phyloP scores from a whole-genome alignment of 805 yeast genomes.

The Nakazawaea ishiwadae region DNA sequence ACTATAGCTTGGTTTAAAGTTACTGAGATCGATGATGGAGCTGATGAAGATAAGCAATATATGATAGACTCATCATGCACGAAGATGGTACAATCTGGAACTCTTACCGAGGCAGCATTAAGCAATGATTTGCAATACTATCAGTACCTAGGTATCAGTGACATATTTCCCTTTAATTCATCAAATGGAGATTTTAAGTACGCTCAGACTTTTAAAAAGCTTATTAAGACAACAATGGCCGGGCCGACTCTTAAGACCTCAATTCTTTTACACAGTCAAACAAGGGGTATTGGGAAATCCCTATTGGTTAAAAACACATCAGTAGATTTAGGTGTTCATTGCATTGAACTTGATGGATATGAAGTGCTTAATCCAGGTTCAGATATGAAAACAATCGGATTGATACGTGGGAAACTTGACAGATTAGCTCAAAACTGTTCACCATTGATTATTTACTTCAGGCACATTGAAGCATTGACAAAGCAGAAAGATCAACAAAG shows the following conservation, averaged over 20 bases:
- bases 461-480: slow-evolving; percentile 75
- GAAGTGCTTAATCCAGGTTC: slow-evolving; percentile 65
- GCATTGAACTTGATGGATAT: slow-evolving; percentile 65
- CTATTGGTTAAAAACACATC: slow-evolving; percentile 54
- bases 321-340: slow-evolving; percentile 56
- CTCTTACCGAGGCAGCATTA: slow-evolving; percentile 35
- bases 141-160: slow-evolving; percentile 39
- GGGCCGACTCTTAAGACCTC: slow-evolving; percentile 47
- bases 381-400: slow-evolving; percentile 75
- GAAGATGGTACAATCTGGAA: slow-evolving; percentile 65
- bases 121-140: slow-evolving; percentile 38
- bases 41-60: slow-evolving; percentile 31
- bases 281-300: slow-evolving; percentile 77
- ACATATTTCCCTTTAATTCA: slow-evolving; percentile 23
- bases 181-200: slow-evolving; percentile 29
- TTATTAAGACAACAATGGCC: slow-evolving; percentile 47
- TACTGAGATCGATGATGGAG: slow-evolving; percentile 39
- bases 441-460: slow-evolving; percentile 50
- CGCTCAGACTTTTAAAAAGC: slow-evolving; percentile 47
- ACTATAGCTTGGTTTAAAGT: slow-evolving; percentile 84
- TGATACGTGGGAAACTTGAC: slow-evolving; percentile 72
- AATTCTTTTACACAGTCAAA: slow-evolving; percentile 60
- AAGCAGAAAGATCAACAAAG: slow-evolving; percentile 54
- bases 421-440: slow-evolving; percentile 41
- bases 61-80: slow-evolving; percentile 66